Evolutionary conservation across 2,329 filamentous ascomycete species (phyloP).

Genomic region (Neopestalotiopsis sp.): DNA sequence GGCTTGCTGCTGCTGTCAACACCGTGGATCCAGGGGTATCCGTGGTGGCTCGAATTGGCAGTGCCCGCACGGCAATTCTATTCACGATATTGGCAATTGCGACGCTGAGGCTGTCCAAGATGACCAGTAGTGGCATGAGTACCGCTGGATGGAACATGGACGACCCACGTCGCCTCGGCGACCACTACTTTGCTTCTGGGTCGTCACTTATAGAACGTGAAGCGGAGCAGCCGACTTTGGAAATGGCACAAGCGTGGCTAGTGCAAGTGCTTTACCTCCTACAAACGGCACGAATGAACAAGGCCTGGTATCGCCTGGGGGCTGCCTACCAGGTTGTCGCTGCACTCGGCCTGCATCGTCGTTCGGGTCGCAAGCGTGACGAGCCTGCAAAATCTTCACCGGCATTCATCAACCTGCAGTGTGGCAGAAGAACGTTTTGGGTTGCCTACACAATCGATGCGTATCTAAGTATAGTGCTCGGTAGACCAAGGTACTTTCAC

Average conservation of each 20-base stretch:
- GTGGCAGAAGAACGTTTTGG: constrained; percentile 60
- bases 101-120: background rate
- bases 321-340: background rate
- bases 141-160: background rate
- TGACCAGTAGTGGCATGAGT: background rate
- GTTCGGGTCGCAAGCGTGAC: background rate
- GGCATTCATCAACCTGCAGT: constrained; percentile 26
- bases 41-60: background rate
- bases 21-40: background rate
- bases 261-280: background rate
- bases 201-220: background rate
- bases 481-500: constrained; percentile 64
- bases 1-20: background rate
- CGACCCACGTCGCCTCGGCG: background rate
- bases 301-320: constrained; percentile 1
- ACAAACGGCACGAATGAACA: background rate
- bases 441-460: constrained; percentile 67
- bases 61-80: background rate
- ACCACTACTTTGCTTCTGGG: background rate
- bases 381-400: background rate
- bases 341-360: background rate
- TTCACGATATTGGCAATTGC: background rate
- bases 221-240: background rate
- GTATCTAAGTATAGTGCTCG: constrained; percentile 66
- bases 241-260: background rate